phyloP scores from a whole-genome alignment of 2,329 filamentous ascomycete genomes.

The Tolypocladium nubicola region DNA sequence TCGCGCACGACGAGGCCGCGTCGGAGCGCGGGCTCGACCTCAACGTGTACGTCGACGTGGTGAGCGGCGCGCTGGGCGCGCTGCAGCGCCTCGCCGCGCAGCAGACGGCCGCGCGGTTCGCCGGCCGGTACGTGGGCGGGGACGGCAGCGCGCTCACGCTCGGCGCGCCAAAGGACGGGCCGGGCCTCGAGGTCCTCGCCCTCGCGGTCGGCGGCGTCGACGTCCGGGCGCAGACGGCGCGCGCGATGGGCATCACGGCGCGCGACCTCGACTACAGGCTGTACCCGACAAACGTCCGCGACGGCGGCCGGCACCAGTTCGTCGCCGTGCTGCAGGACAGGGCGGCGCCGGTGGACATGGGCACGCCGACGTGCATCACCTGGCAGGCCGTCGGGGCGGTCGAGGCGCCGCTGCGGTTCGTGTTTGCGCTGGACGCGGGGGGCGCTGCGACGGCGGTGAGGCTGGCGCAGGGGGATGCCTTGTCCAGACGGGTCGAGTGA shows the following conservation, averaged over 20 bases:
- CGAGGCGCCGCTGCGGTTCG: not conserved
- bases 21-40: conserved; percentile 15
- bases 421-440: not conserved
- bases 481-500: no score
- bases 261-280: conserved; percentile 15
- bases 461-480: not conserved
- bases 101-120: no score
- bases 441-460: not conserved
- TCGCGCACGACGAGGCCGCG: conserved; percentile 18
- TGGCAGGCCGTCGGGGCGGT: conserved; percentile 10
- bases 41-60: conserved; percentile 21
- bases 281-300: conserved; percentile 18
- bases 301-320: conserved; percentile 12
- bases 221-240: conserved; percentile 8
- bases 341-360: conserved; percentile 16
- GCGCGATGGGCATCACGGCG: conserved; percentile 8
- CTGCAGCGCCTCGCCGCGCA: no score
- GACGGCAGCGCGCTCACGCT: not conserved
- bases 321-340: conserved; percentile 19
- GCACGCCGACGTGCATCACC: conserved; percentile 23
- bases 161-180: conserved; percentile 5
- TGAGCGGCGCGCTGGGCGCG: conserved; percentile 7
- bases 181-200: conserved; percentile 14
- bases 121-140: not conserved
- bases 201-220: conserved; percentile 8